Percentiles rank a stretch among this genome's conserved stretches.
Evolutionary conservation across 306 rosid species (phyloP).

Genomic region (Coriaria nepalensis): DNA sequence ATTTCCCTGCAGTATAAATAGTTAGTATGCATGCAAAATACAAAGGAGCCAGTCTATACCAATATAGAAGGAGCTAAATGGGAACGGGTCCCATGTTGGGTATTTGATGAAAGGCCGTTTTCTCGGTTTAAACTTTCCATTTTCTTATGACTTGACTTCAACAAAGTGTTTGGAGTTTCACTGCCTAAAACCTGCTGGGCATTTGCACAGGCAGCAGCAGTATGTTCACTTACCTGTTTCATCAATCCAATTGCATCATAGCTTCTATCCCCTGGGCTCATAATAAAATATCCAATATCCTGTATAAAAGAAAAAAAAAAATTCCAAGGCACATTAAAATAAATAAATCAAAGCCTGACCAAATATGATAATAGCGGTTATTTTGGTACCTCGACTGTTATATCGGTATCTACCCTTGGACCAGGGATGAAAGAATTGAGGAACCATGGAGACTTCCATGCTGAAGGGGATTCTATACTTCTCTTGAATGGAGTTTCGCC

Average conservation of each 20-base stretch:
- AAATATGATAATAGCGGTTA: slow-evolving; percentile 1
- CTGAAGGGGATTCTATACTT: slow-evolving; percentile 91
- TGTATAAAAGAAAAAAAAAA: slow-evolving; percentile 18
- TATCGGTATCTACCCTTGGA: slow-evolving; percentile 68
- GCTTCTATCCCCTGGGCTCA: slow-evolving; percentile 81
- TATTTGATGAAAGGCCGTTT: slow-evolving; percentile 13
- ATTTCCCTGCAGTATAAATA: not conserved
- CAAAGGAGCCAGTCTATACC: not conserved
- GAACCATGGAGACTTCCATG: slow-evolving; percentile 97
- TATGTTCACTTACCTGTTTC: slow-evolving; percentile 80
- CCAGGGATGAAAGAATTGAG: slow-evolving; percentile 57
- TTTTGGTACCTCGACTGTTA: slow-evolving; percentile 68
- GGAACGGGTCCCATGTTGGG: slow-evolving; percentile 25
- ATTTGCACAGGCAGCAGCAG: slow-evolving; percentile 71
- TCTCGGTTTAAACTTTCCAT: slow-evolving; percentile 24
- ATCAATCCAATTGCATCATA: slow-evolving; percentile 85
- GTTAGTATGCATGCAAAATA: too few species aligned
- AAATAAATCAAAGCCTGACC: not conserved
- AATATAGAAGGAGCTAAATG: slow-evolving; percentile 7
- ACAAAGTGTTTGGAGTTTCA: slow-evolving; percentile 49
- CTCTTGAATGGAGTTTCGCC: slow-evolving; percentile 72
- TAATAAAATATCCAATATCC: slow-evolving; percentile 59
- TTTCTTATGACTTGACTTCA: slow-evolving; percentile 16
- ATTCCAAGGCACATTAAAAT: not conserved
- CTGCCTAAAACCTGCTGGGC: slow-evolving; percentile 67